These are phyloP conservation scores for Colletotrichum sansevieriae DNA, from an alignment of 2,329 filamentous ascomycete genomes.

Conservation along the genomic window DNA sequence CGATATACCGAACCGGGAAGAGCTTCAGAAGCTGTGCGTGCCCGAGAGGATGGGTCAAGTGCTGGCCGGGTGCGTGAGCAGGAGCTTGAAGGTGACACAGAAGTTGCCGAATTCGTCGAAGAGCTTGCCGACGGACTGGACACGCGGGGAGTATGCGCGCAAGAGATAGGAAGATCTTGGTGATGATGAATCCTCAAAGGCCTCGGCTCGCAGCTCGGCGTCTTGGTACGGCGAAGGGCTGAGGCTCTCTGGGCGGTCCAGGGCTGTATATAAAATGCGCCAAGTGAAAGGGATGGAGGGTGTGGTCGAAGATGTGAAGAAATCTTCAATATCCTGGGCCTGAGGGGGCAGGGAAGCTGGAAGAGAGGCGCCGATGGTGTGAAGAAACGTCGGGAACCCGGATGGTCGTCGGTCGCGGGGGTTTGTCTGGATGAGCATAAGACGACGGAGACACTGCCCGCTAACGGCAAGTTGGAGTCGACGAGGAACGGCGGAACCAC, in stretches of 20 bases:
- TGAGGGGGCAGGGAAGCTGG: not conserved
- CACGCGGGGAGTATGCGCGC: not conserved
- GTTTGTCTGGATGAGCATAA: constrained; percentile 27
- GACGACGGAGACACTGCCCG: constrained; percentile 31
- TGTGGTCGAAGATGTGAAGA: not conserved
- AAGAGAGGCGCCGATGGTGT: not conserved
- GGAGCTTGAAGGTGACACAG: not conserved
- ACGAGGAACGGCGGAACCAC: constrained; percentile 31
- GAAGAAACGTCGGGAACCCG: constrained; percentile 32
- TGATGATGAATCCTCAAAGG: constrained; percentile 21
- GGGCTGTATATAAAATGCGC: constrained; percentile 36
- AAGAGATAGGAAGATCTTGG: constrained; percentile 3
- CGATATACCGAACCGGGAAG: not conserved
- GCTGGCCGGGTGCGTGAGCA: not conserved
- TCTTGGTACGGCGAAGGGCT: constrained; percentile 21
- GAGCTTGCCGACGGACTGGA: constrained; percentile 2
- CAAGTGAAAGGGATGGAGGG: constrained; percentile 13
- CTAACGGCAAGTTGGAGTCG: constrained; percentile 16
- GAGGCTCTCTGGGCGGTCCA: constrained; percentile 15
- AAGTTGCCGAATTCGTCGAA: constrained; percentile 17
- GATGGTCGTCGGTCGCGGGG: constrained; percentile 34
- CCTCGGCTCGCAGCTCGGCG: constrained; percentile 41
- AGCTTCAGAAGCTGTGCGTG: constrained; percentile 18
- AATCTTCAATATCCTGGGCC: not conserved
- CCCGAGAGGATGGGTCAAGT: constrained; percentile 4